Evolutionary conservation across 176 grass and related monocot species (phyloP).

Genomic region (Elaeis guineensis): DNA sequence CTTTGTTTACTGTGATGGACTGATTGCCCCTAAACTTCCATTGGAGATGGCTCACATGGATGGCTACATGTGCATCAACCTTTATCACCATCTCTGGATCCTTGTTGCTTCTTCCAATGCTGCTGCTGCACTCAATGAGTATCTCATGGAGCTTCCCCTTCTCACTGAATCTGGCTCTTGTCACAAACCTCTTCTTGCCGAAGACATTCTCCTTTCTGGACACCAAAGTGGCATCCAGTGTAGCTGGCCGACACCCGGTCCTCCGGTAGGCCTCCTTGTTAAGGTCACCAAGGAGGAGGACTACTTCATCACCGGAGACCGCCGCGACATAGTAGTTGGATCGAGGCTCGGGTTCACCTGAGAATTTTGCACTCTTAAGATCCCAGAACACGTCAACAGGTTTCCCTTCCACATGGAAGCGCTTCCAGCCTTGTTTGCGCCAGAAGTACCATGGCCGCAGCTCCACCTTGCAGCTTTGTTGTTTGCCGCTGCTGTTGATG

Average conservation of each 20-base stretch:
- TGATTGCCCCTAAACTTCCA: conserved; percentile 92
- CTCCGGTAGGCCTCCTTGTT: conserved; percentile 47
- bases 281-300: conserved; percentile 59
- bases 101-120: conserved; percentile 12
- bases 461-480: conserved; percentile 38
- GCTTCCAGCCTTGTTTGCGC: conserved; percentile 42
- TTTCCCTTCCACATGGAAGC: conserved; percentile 34
- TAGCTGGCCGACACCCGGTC: conserved; percentile 22
- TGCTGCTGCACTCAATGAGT: conserved; percentile 46
- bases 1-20: conserved; percentile 52
- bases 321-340: conserved; percentile 49
- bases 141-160: conserved; percentile 49
- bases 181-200: conserved; percentile 42
- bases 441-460: conserved; percentile 83
- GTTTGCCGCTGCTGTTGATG: conserved; percentile 10
- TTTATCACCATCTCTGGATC: conserved; percentile 55
- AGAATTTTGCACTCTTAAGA: conserved; percentile 57
- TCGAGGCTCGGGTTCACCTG: conserved; percentile 39
- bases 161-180: conserved; percentile 62
- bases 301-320: conserved; percentile 47
- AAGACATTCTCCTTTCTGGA: conserved; percentile 67
- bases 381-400: conserved; percentile 67
- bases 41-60: conserved; percentile 82
- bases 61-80: conserved; percentile 56
- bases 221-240: conserved; percentile 32